phyloP scores from a whole-genome alignment of 306 rosid species.

The Castanea mollissima region DNA sequence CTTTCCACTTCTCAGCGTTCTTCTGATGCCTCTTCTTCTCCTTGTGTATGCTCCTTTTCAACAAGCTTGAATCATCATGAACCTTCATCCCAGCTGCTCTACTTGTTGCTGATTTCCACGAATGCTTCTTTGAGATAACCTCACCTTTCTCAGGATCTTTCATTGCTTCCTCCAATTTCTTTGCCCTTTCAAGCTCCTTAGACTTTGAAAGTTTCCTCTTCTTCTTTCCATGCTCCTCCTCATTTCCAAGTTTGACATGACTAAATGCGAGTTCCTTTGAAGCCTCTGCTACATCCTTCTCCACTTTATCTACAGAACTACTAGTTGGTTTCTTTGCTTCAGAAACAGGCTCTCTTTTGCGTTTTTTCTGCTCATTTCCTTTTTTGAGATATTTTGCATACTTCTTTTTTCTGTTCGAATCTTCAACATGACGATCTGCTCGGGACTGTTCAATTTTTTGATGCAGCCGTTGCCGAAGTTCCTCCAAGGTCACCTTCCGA shows the following conservation, averaged over 20 bases:
- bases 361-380: constrained; percentile 29
- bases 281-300: constrained; percentile 66
- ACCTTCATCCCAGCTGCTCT: constrained; percentile 82
- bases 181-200: constrained; percentile 78
- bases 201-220: constrained; percentile 58
- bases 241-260: constrained; percentile 62
- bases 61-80: constrained; percentile 74
- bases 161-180: constrained; percentile 62
- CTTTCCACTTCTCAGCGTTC: constrained; percentile 75
- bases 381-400: constrained; percentile 23
- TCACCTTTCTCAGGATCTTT: constrained; percentile 77
- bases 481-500: constrained; percentile 44
- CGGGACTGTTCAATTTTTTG: constrained; percentile 35
- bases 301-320: constrained; percentile 26
- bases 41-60: constrained; percentile 55
- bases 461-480: constrained; percentile 45
- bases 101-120: constrained; percentile 75
- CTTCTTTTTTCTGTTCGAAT: constrained; percentile 40
- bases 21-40: constrained; percentile 73
- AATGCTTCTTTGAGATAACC: constrained; percentile 48
- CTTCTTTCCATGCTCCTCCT: constrained; percentile 52
- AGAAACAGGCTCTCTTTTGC: constrained; percentile 45
- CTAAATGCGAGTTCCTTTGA: constrained; percentile 70
- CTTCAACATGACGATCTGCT: constrained; percentile 29
- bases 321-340: constrained; percentile 30